Conservation (phyloP, 306 rosid species). For the Corylus americana region DNA sequence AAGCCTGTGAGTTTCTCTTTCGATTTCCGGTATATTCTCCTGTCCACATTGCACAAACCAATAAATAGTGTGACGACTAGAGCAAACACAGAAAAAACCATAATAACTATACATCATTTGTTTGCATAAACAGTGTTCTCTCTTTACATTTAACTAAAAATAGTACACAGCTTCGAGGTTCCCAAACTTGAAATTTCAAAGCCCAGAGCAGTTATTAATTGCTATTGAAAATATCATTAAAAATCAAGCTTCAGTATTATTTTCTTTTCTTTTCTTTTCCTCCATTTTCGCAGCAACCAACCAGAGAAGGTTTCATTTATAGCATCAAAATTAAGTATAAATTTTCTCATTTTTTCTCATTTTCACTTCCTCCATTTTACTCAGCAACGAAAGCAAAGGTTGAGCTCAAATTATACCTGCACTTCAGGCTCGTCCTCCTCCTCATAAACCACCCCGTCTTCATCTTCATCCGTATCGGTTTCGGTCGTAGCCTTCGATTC, state of each 20-base stretch:
- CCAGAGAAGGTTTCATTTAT: not conserved
- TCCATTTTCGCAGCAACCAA: not conserved
- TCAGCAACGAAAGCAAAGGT: not conserved
- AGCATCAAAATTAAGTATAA: not conserved
- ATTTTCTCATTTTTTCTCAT: not conserved
- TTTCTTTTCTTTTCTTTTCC: not conserved
- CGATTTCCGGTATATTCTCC: constrained; percentile 62
- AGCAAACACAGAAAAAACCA: not conserved
- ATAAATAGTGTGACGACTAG: not conserved
- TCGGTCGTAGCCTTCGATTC: constrained; percentile 20
- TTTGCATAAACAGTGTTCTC: not conserved
- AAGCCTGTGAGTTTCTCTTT: constrained; percentile 69
- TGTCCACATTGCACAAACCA: constrained; percentile 19
- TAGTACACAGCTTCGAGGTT: not conserved
- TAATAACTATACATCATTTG: not conserved
- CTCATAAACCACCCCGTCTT: constrained; percentile 27
- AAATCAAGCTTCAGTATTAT: not conserved
- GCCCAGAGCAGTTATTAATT: not conserved
- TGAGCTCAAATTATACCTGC: constrained; percentile 35
- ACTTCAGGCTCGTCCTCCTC: constrained; percentile 42
- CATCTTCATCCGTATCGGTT: constrained; percentile 30
- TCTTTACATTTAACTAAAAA: not conserved
- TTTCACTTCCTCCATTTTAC: not conserved
- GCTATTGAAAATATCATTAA: no score
- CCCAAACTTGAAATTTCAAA: not conserved